Conservation (phyloP, 805 yeast species). For the Spathaspora hagerdaliae region DNA sequence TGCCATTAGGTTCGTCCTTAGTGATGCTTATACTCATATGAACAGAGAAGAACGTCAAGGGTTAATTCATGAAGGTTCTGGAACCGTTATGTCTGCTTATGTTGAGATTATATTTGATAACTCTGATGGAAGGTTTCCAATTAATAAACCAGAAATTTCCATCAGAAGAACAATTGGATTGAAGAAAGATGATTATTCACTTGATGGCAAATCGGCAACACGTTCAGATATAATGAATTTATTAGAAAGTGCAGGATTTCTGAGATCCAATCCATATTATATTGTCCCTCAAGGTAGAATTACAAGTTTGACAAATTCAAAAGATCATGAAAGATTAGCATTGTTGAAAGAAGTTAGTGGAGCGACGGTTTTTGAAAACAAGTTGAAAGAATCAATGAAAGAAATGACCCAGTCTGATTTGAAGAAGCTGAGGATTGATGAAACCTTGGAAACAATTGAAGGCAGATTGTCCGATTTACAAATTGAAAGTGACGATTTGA, state of each 20-base stretch:
- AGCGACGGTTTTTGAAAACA: constrained; percentile 82
- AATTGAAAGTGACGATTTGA: constrained; percentile 73
- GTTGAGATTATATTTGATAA: constrained; percentile 90
- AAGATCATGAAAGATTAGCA: constrained; percentile 74
- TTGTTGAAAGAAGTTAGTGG: constrained; percentile 92
- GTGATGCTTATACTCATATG: constrained; percentile 86
- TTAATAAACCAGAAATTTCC: constrained; percentile 62
- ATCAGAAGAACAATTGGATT: constrained; percentile 89
- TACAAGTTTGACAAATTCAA: constrained; percentile 82
- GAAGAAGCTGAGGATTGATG: constrained; percentile 69
- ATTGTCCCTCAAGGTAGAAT: constrained; percentile 97
- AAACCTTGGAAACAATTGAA: constrained; percentile 65
- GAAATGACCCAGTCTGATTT: constrained; percentile 72
- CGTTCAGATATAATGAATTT: constrained; percentile 76
- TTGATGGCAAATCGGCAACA: constrained; percentile 76
- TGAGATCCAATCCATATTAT: constrained; percentile 86
- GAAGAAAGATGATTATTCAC: constrained; percentile 85
- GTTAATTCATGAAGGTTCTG: constrained; percentile 85
- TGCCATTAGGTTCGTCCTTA: constrained; percentile 86
- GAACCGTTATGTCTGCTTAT: constrained; percentile 85
- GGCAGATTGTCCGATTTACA: constrained; percentile 74
- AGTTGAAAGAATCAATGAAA: constrained; percentile 70
- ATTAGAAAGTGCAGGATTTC: constrained; percentile 89
- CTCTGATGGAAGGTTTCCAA: constrained; percentile 67
- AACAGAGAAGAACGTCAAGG: constrained; percentile 82